Evolutionary conservation across 352 stramenopile genomes (phyloP), one percentile per base, ranked within the genome.

Genomic region (Globisporangium splendens): DNA sequence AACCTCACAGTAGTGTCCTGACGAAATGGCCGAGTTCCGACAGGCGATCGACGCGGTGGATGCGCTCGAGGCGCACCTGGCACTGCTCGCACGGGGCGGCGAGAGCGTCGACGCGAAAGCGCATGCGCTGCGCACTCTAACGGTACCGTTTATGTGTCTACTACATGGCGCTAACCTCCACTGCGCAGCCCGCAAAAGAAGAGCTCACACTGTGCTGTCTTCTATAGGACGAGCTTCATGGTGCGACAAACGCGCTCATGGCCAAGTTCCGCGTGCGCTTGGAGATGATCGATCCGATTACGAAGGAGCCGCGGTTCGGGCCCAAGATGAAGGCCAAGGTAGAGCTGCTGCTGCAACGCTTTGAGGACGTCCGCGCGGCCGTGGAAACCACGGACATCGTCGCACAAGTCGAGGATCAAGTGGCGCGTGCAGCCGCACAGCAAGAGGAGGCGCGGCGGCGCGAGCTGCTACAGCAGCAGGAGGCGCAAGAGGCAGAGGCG

Each of bases 301-400:
- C 85, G 46, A 79, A 83, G 38, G 65, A 79, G 22, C 79, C 83
- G 44, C 79, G 85, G 8, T 92, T 91, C 28, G 85, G 85, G 0
- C 83, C 85, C 18, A 89, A 89, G 59, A 95, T 89, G 72, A 62
- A 88, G 61, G 63, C 67, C 8, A 86, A 79, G 57, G 85, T 92
- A 8, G 59, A 75, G 38, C 69, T 72, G 35, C 54, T 95, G 63
- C 63, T 91, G 53, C 44, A 49, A 49, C 65, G 66, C 18, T 88
- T 85, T 38, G 75, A 91, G 24, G 52, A 49, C 3, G 44, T 88
- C n/a, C 63, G 72, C 41, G 44, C 62, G 1, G 54, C 69, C 33
- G n/a, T 81, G 41, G 52, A 69, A 62, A 72, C 2, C 22, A 70
- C 24, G 18, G 57, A 60, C 3, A 58, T 79, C 38, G 47, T 81